Evolutionary conservation across 768 basidiomycete genomes (phyloP).

Genomic region (Rhizopogon vesiculosus): DNA sequence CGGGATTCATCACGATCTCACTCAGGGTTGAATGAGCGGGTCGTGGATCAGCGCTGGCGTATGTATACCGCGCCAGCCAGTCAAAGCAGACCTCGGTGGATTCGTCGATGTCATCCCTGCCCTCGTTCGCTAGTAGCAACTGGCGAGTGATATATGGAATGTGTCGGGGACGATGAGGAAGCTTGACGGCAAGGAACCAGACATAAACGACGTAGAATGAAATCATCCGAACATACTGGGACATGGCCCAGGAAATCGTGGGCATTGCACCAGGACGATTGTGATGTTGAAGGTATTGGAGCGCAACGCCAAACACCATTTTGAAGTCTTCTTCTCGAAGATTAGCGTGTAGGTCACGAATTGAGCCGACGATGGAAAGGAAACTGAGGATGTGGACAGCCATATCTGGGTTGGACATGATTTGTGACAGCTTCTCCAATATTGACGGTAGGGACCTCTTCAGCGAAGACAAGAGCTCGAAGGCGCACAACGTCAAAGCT

Average conservation of each 20-base stretch:
- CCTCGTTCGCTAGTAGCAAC: conserved; percentile 81
- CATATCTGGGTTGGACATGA: conserved; percentile 92
- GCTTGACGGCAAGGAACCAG: conserved; percentile 89
- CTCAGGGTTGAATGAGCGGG: conserved; percentile 76
- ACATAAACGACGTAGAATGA: conserved; percentile 89
- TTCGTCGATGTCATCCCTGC: conserved; percentile 69
- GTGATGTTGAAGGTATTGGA: conserved; percentile 92
- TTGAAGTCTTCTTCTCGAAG: conserved; percentile 89
- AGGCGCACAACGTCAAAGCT: conserved; percentile 81
- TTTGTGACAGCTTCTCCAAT: conserved; percentile 82
- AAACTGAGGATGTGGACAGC: conserved; percentile 96
- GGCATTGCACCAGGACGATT: conserved; percentile 57
- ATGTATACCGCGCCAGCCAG: conserved; percentile 93
- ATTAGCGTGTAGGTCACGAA: conserved; percentile 77
- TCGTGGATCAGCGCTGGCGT: conserved; percentile 89
- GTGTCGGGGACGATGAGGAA: conserved; percentile 75
- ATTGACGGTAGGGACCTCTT: conserved; percentile 76
- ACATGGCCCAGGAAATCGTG: conserved; percentile 76
- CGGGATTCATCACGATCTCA: conserved; percentile 71
- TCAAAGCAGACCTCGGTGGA: conserved; percentile 96
- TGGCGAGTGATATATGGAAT: conserved; percentile 85
- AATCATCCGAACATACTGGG: conserved; percentile 86
- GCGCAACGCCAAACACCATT: conserved; percentile 89
- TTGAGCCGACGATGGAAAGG: conserved; percentile 80
- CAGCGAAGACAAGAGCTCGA: conserved; percentile 80